Conservation (phyloP, 768 basidiomycete genomes). For the Lyophyllum atratum region DNA sequence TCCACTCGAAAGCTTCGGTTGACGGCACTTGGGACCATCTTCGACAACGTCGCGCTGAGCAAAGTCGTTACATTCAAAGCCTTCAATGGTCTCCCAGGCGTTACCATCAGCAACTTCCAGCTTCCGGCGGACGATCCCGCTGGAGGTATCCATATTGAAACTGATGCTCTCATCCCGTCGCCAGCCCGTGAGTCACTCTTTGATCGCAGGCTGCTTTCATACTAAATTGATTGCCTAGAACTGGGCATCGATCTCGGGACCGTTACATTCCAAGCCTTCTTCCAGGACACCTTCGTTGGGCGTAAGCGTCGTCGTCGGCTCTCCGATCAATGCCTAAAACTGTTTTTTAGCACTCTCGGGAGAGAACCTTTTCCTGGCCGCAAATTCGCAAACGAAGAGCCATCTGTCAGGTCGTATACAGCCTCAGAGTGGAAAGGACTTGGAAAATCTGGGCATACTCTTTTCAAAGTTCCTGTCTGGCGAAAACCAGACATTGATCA, state of each 20-base stretch:
- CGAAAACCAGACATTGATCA: slow-evolving; percentile 60
- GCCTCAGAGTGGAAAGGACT: slow-evolving; percentile 56
- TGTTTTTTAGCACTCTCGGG: slow-evolving; percentile 50
- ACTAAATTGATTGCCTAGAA: slow-evolving; percentile 39
- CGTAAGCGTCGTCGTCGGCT: slow-evolving; percentile 43
- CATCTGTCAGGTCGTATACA: slow-evolving; percentile 67
- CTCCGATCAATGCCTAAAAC: slow-evolving; percentile 2
- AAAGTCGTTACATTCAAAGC: slow-evolving; percentile 68
- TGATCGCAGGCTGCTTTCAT: not conserved
- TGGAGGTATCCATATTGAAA: slow-evolving; percentile 72
- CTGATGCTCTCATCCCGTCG: slow-evolving; percentile 67
- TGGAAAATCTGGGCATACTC: slow-evolving; percentile 57
- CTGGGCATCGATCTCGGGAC: slow-evolving; percentile 71
- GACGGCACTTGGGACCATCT: slow-evolving; percentile 67
- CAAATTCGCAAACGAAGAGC: slow-evolving; percentile 45
- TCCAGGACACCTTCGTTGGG: slow-evolving; percentile 56
- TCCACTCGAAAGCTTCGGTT: slow-evolving; percentile 65
- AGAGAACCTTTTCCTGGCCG: slow-evolving; percentile 48
- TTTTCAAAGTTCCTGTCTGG: slow-evolving; percentile 69
- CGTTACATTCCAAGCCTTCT: slow-evolving; percentile 63
- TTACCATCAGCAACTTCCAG: slow-evolving; percentile 71
- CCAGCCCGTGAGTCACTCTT: slow-evolving; percentile 52
- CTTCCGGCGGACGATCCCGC: slow-evolving; percentile 67
- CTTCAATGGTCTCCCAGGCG: slow-evolving; percentile 70
- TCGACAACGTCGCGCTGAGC: slow-evolving; percentile 61